phyloP scores from a whole-genome alignment of 169 alveolate species.

The Plasmodium gaboni region DNA sequence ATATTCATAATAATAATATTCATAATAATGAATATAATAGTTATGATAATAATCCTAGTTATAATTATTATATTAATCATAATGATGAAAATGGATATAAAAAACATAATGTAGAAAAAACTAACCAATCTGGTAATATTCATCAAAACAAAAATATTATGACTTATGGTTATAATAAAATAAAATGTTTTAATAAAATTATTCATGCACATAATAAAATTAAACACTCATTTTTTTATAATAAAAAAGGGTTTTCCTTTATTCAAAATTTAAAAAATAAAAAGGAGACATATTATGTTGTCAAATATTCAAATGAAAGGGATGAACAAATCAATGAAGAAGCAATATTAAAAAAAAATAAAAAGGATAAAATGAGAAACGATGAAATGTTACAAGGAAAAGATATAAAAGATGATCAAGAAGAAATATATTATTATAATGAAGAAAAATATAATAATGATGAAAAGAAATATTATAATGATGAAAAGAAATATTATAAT shows the following conservation, averaged over 20 bases:
- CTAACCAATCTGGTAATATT: conserved; percentile 5
- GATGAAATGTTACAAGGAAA: too few species aligned
- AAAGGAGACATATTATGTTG: conserved; percentile 33
- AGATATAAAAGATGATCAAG: too few species aligned
- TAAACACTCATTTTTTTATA: background rate
- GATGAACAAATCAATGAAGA: conserved; percentile 6
- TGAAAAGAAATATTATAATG: too few species aligned
- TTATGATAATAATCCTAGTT: background rate
- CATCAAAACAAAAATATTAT: conserved; percentile 3
- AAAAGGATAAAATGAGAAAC: background rate
- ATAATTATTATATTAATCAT: background rate
- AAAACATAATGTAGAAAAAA: background rate
- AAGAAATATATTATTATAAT: too few species aligned
- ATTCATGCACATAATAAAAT: conserved; percentile 32
- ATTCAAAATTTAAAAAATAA: conserved; percentile 41
- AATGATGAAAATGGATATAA: background rate
- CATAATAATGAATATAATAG: background rate
- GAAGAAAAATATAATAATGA: too few species aligned
- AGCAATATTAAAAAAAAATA: background rate
- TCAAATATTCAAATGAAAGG: conserved; percentile 11
- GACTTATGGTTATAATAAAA: conserved; percentile 32
- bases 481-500: too few species aligned
- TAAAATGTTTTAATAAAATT: conserved; percentile 33
- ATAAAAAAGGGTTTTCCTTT: conserved; percentile 38
- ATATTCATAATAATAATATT: background rate